Conservation (phyloP, 306 rosid genomes). For the Abrus precatorius region DNA sequence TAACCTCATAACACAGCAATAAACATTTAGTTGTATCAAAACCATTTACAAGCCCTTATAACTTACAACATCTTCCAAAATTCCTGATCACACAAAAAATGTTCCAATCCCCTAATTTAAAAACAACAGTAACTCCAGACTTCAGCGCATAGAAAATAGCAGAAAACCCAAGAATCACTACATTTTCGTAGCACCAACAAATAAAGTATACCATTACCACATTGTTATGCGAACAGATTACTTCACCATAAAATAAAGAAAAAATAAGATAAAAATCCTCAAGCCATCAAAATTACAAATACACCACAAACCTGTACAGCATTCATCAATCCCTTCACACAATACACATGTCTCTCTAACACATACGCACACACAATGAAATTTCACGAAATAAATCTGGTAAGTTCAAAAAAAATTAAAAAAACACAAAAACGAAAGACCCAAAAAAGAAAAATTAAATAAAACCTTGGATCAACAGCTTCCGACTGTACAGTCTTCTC, state of each 20-base stretch:
- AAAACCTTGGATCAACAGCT: constrained; percentile 82
- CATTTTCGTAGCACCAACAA: constrained; percentile 8
- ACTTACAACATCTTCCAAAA: constrained; percentile 1
- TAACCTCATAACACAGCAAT: constrained; percentile 2
- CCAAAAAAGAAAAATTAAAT: background rate
- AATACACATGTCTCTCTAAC: background rate
- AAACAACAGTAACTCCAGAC: constrained; percentile 5
- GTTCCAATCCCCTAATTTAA: background rate
- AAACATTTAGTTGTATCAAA: constrained; percentile 1
- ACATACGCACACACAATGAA: background rate
- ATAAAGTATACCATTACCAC: background rate
- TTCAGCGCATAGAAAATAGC: constrained; percentile 13
- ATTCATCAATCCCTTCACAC: constrained; percentile 21
- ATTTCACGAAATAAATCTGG: constrained; percentile 27
- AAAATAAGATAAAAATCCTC: constrained; percentile 6
- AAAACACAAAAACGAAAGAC: background rate
- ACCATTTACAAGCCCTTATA: constrained; percentile 27
- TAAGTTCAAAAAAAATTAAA: background rate
- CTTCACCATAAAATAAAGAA: background rate
- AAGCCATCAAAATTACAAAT: constrained; percentile 5
- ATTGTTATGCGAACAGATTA: background rate
- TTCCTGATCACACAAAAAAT: constrained; percentile 5
- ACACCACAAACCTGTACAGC: background rate
- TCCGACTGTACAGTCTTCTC: constrained; percentile 99
- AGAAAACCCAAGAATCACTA: constrained; percentile 20